Evolutionary conservation across 2,329 filamentous ascomycete genomes (phyloP), one percentile per base, ranked within the genome.

Genomic region (Aureobasidium mangrovei): DNA sequence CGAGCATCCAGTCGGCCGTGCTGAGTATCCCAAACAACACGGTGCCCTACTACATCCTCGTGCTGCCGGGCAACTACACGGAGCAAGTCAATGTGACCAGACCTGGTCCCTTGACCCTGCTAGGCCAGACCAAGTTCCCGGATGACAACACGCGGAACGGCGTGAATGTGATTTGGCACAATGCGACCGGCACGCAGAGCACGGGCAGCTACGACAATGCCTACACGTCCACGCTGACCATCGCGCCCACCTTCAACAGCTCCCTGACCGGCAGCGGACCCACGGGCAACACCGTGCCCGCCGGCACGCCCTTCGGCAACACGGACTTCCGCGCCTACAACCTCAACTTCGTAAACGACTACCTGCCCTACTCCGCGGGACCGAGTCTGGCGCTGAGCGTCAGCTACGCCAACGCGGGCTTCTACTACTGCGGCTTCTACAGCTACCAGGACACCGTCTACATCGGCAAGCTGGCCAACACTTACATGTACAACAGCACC

Each of bases 371-470:
- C 55, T 67, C 76, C 1, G 73, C 73, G 35, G 81, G 81, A 0
- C 83, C 82, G 0, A 73, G 77, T 3, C 74, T 84, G 39, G 82
- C 83, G 0, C 62, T 85, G 5, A 80, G 77, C 18, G 72, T 84
- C 4, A 79, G 77, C 58, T 77, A 80, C 42, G 81, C 83, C 0
- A 86, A 86, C 62, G 76, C 80, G 0, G 81, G 81, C 0, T 86
- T 86, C 63, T 86, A 86, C 63, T 78, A 78, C 44, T 82, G 79
- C 44, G 80, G 82, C 0, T 80, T 86, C 60, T 82, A 83, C 62
- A 82, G 78, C 56, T 86, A 82, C 61, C 83, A 86, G 67, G 83
- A 86, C 58, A 86, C 83, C 6, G 80, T 85, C 3, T 86, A 85
- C 60, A 65, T 85, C 12, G 83, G 83, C 52, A 85, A 86, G 63